Base-by-base conservation (phyloP, 78 protist species). In the Dictyostelium purpureum region DNA sequence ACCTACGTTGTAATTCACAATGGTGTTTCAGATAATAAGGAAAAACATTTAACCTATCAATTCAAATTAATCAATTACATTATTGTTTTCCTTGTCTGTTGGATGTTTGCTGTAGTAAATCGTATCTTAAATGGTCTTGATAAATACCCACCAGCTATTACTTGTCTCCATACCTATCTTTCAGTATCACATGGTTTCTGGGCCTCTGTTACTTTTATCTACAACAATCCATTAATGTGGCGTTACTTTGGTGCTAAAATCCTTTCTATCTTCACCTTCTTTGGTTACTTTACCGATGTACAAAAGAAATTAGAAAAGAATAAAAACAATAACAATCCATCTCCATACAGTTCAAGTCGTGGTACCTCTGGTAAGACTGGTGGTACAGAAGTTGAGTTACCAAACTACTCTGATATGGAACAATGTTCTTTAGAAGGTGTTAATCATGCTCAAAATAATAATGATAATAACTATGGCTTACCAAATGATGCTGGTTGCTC, bases 181-280 rank as follows among this genome's bases (percentile, higher is more conserved):
- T 33, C 56, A 11, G 56, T 82, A 10, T 70, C 80, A 5, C 90
- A 82, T 71, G 90, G 90, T 28, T 82, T 82, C 12, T 82, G 31
- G 18, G 90, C 90, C 11, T 37, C 59, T 0, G 31, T 49, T 0
- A 77, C 43, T 6, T 82, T 82, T 28, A 57, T 82, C 21, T 82
- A 82, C 74, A 82, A 82, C 43, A 82, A 82, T 82, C 90, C 90
- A 43, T 26, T 82, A 37, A 52, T 82, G 90, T 82, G 90, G 90
- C 54, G 90, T 33, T 70, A 66, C 42, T 59, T 82, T 67, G 90
- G 73, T 38, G 40, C 80, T 24, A 82, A 71, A 28, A 9, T 82
- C 2, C 9, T 82, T 1, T 24, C 24, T 14, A 11, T 51, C 1
- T 82, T 82, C 61, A 57, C 79, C 2, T 35, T 71, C 35, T 71